Evolutionary conservation across 805 yeast genomes (phyloP).

Genomic region (Yarrowia osloensis): DNA sequence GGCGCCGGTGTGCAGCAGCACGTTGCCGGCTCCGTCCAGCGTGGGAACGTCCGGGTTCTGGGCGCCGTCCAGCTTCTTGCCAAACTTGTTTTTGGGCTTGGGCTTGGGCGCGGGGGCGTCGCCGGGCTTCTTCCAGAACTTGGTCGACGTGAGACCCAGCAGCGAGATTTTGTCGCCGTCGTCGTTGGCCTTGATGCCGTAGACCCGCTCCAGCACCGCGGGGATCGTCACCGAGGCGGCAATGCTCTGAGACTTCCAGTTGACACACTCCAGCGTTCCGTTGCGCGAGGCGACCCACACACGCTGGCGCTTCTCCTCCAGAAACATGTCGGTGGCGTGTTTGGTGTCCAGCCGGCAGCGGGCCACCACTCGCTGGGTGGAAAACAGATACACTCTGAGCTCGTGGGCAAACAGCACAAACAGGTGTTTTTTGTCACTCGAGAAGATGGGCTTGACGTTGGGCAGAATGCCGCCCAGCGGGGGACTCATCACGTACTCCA

Average conservation of each 20-base stretch:
- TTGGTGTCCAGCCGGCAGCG: conserved; percentile 42
- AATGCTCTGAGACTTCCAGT: conserved; percentile 36
- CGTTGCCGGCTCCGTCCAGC: neutral
- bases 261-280: conserved; percentile 38
- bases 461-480: conserved; percentile 45
- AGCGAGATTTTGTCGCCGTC: conserved; percentile 23
- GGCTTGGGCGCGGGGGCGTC: neutral
- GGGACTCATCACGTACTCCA: conserved; percentile 18
- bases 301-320: conserved; percentile 36
- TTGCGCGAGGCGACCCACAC: conserved; percentile 40
- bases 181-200: conserved; percentile 18
- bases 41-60: neutral
- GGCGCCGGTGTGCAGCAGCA: conserved; percentile 6
- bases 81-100: neutral
- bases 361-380: conserved; percentile 43
- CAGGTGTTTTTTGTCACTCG: conserved; percentile 41
- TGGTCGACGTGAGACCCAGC: conserved; percentile 32
- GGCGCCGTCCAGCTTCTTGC: neutral
- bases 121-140: conserved; percentile 31
- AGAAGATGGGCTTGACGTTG: conserved; percentile 43
- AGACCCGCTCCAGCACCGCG: neutral
- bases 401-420: conserved; percentile 45
- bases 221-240: neutral
- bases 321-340: conserved; percentile 41
- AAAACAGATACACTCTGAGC: conserved; percentile 43